A percentile compares a stretch with the other conserved stretches of the same genome.
Evolutionary conservation across 257 asterid species (phyloP).

Genomic region (Fraxinus pennsylvanica): DNA sequence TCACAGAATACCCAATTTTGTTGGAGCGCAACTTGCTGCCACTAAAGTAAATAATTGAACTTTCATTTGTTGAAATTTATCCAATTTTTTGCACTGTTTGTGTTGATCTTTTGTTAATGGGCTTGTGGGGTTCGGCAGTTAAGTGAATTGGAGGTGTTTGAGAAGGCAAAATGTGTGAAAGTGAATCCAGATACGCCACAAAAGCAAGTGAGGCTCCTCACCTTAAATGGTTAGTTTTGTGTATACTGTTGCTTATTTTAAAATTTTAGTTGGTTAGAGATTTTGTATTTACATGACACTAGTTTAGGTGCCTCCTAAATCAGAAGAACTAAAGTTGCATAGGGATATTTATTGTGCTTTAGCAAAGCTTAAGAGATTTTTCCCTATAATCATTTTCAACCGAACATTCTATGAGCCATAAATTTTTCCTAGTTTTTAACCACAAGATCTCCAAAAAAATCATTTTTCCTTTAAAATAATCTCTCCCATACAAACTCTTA

Average conservation of each 20-base stretch:
- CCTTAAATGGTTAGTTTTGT: conserved; percentile 61
- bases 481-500: too few relatives aligned
- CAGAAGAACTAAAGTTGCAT: background rate
- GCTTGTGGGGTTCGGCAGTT: conserved; percentile 44
- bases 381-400: too few relatives aligned
- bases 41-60: conserved; percentile 40
- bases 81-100: background rate
- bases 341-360: background rate
- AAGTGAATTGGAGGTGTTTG: conserved; percentile 71
- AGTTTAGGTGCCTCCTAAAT: background rate
- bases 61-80: background rate
- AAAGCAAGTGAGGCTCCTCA: conserved; percentile 88
- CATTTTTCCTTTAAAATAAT: too few relatives aligned
- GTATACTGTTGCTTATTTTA: background rate
- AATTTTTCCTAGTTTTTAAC: too few relatives aligned
- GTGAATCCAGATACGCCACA: conserved; percentile 97
- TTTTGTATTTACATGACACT: background rate
- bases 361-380: too few relatives aligned
- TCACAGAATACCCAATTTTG: conserved; percentile 87
- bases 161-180: conserved; percentile 76
- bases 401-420: too few relatives aligned
- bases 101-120: background rate
- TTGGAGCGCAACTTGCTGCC: conserved; percentile 69
- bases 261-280: background rate
- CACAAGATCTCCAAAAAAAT: too few relatives aligned